Evolutionary conservation across 2,329 filamentous ascomycete genomes (phyloP).

Genomic region (Botrytis galanthina): DNA sequence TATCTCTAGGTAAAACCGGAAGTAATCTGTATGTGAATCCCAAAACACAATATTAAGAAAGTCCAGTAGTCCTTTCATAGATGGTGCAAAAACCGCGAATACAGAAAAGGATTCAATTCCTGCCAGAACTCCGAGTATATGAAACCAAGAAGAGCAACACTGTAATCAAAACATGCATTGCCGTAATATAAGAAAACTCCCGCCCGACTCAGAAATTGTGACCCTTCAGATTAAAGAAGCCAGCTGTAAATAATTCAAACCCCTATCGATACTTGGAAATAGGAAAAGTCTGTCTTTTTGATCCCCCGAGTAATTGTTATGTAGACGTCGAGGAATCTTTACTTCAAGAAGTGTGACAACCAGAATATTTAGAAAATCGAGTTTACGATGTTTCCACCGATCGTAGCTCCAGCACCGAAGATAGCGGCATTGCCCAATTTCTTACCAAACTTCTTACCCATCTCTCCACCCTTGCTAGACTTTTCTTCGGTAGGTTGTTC

Average conservation of each 20-base stretch:
- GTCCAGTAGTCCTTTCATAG: not conserved
- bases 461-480: constrained; percentile 53
- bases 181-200: not conserved
- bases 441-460: constrained; percentile 94
- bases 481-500: constrained; percentile 47
- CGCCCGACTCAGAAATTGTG: not conserved
- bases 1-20: not conserved
- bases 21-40: constrained; percentile 9
- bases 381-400: constrained; percentile 87
- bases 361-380: constrained; percentile 67
- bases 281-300: not conserved
- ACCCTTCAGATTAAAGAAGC: not conserved
- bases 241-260: not conserved
- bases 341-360: not conserved
- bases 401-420: constrained; percentile 88
- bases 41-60: constrained; percentile 1
- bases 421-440: constrained; percentile 83
- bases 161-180: not conserved
- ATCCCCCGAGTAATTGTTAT: not conserved
- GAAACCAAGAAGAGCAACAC: not conserved
- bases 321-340: not conserved
- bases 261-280: not conserved
- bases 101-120: constrained; percentile 1
- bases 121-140: constrained; percentile 15
- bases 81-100: not conserved